Evolutionary conservation across 139 green algal species (phyloP).

Genomic region (Raphidocelis subcapitata): DNA sequence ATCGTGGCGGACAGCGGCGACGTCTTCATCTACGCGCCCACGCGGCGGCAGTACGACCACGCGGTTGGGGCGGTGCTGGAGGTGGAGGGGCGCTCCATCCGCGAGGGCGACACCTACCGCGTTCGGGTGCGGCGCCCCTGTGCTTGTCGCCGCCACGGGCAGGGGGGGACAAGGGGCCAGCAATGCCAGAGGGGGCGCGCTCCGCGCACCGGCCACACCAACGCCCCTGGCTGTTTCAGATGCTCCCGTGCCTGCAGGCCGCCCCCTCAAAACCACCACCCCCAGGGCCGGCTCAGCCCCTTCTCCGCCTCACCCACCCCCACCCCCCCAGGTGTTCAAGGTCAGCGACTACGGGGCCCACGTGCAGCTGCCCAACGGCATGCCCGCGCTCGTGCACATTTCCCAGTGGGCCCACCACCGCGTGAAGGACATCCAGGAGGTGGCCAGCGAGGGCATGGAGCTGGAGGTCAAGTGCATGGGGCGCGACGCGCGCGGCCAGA

Average conservation of each 20-base stretch:
- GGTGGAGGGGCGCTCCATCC: conserved; percentile 37
- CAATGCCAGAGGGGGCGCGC: too few relatives aligned
- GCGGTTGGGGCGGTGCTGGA: conserved; percentile 26
- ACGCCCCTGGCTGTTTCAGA: too few relatives aligned
- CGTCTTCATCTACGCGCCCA: conserved; percentile 49
- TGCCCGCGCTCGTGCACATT: conserved; percentile 59
- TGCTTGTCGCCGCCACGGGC: neutral
- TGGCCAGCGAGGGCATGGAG: conserved; percentile 41
- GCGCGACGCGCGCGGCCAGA: conserved; percentile 33
- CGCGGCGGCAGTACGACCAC: conserved; percentile 16
- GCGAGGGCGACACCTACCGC: conserved; percentile 29
- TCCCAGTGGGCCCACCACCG: conserved; percentile 37
- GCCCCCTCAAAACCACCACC: too few relatives aligned
- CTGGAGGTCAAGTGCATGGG: conserved; percentile 54
- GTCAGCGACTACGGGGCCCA: conserved; percentile 59
- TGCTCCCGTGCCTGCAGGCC: too few relatives aligned
- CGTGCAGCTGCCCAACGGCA: conserved; percentile 37
- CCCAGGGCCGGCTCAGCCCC: too few relatives aligned
- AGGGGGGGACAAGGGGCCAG: too few relatives aligned
- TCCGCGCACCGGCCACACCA: too few relatives aligned
- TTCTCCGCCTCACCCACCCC: too few relatives aligned
- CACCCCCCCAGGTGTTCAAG: neutral
- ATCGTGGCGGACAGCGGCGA: conserved; percentile 35
- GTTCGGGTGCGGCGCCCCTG: neutral
- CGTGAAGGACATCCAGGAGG: conserved; percentile 40